Conservation (phyloP, 805 yeast species). For the Cyberlindnera veronae region DNA sequence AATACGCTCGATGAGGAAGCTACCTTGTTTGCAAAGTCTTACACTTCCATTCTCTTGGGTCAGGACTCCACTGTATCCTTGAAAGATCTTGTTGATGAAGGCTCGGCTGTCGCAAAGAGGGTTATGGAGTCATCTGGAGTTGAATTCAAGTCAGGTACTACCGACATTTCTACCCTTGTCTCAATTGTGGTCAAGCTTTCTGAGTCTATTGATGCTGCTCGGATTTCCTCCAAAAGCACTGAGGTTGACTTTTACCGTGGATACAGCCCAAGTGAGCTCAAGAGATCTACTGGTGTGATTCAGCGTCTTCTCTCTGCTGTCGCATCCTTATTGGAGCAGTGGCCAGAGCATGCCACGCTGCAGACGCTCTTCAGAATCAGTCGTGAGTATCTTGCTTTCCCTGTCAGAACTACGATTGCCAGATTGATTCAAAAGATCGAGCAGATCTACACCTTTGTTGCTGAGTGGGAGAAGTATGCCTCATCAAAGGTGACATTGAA, state of each 20-base stretch:
- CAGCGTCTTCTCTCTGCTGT: conserved; percentile 44
- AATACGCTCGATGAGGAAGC: conserved; percentile 45
- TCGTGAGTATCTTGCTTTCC: conserved; percentile 58
- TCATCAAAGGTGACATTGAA: conserved; percentile 68
- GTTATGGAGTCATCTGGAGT: conserved; percentile 25
- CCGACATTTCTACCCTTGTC: conserved; percentile 32
- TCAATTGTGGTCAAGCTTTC: conserved; percentile 34
- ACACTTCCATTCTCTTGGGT: conserved; percentile 40
- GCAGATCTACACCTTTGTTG: conserved; percentile 74
- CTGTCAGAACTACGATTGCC: conserved; percentile 71
- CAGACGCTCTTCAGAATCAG: conserved; percentile 62
- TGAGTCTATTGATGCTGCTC: conserved; percentile 31
- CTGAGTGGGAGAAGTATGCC: conserved; percentile 95
- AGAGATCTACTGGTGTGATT: conserved; percentile 50
- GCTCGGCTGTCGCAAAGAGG: conserved; percentile 33
- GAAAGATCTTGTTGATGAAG: conserved; percentile 36
- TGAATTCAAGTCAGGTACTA: conserved; percentile 20
- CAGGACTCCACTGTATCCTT: conserved; percentile 16
- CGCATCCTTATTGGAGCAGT: conserved; percentile 48
- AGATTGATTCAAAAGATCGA: conserved; percentile 78
- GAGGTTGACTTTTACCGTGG: conserved; percentile 66
- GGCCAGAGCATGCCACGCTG: conserved; percentile 96
- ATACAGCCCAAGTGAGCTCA: conserved; percentile 55
- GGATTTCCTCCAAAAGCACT: conserved; percentile 24
- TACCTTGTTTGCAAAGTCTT: conserved; percentile 45